These are phyloP conservation scores for Teunomyces kruisii DNA, from an alignment of 805 yeast species.

Conservation along the genomic window DNA sequence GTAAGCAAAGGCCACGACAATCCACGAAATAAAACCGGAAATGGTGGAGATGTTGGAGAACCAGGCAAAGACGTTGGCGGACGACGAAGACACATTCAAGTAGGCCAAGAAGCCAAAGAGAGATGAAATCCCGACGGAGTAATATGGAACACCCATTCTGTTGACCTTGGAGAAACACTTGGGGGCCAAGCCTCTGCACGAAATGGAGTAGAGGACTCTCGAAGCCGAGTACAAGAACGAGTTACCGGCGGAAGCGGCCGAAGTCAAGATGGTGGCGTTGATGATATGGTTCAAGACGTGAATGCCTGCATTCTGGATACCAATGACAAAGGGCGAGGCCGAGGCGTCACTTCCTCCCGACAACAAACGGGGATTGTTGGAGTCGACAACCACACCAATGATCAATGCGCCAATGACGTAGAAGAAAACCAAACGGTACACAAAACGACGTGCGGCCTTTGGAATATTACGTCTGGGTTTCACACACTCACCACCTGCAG, in stretches of 20 bases:
- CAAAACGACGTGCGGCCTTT: conserved; percentile 59
- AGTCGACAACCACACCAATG: conserved; percentile 38
- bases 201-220: conserved; percentile 53
- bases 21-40: conserved; percentile 68
- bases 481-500: conserved; percentile 58
- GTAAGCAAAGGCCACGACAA: conserved; percentile 51
- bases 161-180: conserved; percentile 32
- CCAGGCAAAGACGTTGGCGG: conserved; percentile 61
- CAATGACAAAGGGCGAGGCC: conserved; percentile 80
- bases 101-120: conserved; percentile 48
- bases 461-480: conserved; percentile 61
- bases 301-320: conserved; percentile 69
- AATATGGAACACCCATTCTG: conserved; percentile 44
- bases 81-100: conserved; percentile 52
- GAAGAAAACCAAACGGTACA: conserved; percentile 48
- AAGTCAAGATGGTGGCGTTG: conserved; percentile 70
- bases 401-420: conserved; percentile 41
- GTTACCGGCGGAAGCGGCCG: conserved; percentile 52
- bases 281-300: conserved; percentile 72
- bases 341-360: conserved; percentile 22
- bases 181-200: conserved; percentile 57
- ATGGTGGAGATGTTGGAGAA: conserved; percentile 63
- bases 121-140: conserved; percentile 30
- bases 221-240: conserved; percentile 70
- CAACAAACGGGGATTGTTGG: conserved; percentile 24